Evolutionary conservation across 768 basidiomycete species (phyloP), one percentile per base, ranked within the genome.

Genomic region (Tulasnella sp.): DNA sequence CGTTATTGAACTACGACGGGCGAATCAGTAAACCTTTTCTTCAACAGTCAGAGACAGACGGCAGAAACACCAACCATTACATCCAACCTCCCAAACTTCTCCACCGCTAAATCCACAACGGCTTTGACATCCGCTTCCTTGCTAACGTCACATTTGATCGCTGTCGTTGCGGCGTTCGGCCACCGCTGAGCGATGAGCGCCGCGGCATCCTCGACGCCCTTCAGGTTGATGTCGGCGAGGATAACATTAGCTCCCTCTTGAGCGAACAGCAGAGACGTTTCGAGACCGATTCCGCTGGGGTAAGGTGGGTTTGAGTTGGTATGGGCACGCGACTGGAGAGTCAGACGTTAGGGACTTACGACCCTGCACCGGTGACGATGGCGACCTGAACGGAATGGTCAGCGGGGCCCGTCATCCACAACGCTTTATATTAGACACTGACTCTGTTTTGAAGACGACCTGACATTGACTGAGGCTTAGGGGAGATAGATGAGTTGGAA

Each of bases 191-290:
- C 77, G 79, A 98, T 89, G 62, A 89, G 78, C 35, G 82, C 83
- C 19, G 85, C 88, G 2, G 84, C 89, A 68, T 85, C 89, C 79
- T 93, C 82, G 4, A 87, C 94, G 32, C 88, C 90, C 26, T 84
- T 81, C 29, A 88, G 75, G 80, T 95, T 97, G 79, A 98, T 87
- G 79, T 99, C 97, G 39, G 89, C 91, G 59, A 95, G 86, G 59
- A 98, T 79, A 74, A 98, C 88, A 77, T 89, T 87, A n/a, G 94
- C 94, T 32, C 96, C 95, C 80, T 99, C 97, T 74, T 87, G 86
- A 1, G 96, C 96, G 79, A 99, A 99, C 62, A 98, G 86, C 74
- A 98, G 84, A n/a, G 94, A 89, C 0, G 95, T 91, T 82, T 99
- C 95, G 64, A 98, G 86, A 34, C 97, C 97, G 79, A 99, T 97